Percentiles rank a stretch among this genome's conserved stretches.
phyloP scores from a whole-genome alignment of 345 rosid genomes.

The Geranium brycei region DNA sequence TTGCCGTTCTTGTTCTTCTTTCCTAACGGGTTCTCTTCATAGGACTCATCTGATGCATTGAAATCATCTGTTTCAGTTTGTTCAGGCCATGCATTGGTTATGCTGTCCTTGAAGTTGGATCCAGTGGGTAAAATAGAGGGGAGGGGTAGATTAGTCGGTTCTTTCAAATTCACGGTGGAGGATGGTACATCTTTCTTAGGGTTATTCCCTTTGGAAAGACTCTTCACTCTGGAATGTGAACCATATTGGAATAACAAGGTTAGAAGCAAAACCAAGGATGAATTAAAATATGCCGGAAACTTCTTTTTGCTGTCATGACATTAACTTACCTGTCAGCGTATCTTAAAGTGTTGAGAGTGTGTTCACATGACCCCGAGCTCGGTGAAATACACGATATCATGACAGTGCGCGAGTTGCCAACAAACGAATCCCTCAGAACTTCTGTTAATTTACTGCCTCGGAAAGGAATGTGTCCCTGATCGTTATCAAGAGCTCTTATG shows the following conservation, averaged over 20 bases:
- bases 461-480: conserved; percentile 96
- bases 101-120: conserved; percentile 54
- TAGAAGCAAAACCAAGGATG: neutral
- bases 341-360: conserved; percentile 93
- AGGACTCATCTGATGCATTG: conserved; percentile 56
- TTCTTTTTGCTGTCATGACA: neutral
- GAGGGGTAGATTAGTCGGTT: conserved; percentile 53
- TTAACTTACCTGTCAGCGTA: conserved; percentile 83
- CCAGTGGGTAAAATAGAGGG: conserved; percentile 47
- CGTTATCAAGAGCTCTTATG: conserved; percentile 98
- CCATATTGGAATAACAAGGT: neutral
- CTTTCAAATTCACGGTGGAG: conserved; percentile 61
- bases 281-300: neutral
- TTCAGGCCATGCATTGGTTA: conserved; percentile 65
- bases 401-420: conserved; percentile 94
- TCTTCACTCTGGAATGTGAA: conserved; percentile 60
- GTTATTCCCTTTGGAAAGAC: conserved; percentile 82
- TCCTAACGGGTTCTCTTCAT: conserved; percentile 52
- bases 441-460: conserved; percentile 97
- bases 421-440: conserved; percentile 95
- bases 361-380: conserved; percentile 95
- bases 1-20: conserved; percentile 64
- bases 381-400: conserved; percentile 99
- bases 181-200: conserved; percentile 71
- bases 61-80: conserved; percentile 60